Percentiles rank a stretch among this genome's conserved stretches.
Conservation (phyloP, 176 grass and related monocot species). For the Bonia amplexicaulis region DNA sequence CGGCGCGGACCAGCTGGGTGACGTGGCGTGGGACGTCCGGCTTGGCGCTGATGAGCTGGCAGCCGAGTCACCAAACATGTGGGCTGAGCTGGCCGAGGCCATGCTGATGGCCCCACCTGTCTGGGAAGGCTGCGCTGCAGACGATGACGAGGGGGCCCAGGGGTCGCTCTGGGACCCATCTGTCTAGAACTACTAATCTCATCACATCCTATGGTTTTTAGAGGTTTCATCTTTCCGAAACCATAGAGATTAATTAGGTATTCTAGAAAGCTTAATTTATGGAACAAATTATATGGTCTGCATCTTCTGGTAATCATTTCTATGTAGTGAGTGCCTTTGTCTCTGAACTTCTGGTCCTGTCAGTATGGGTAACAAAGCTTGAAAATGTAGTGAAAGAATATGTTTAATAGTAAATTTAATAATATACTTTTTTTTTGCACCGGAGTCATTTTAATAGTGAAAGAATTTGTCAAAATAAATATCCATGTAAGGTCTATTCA, state of each 20-base stretch:
- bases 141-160: conserved; percentile 73
- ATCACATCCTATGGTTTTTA: conserved; percentile 11
- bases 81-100: conserved; percentile 85
- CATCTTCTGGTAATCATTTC: neutral
- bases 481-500: too few relatives aligned
- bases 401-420: too few relatives aligned
- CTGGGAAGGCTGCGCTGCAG: conserved; percentile 32
- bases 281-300: neutral
- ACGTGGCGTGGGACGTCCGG: conserved; percentile 23
- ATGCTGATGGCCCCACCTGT: conserved; percentile 79
- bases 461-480: too few relatives aligned
- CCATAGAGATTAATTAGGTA: neutral
- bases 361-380: neutral
- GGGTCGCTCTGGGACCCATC: conserved; percentile 60
- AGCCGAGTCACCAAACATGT: conserved; percentile 63
- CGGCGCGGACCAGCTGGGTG: neutral
- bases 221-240: neutral
- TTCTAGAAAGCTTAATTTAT: neutral
- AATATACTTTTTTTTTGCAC: too few relatives aligned
- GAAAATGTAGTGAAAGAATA: neutral
- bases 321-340: neutral
- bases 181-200: conserved; percentile 33
- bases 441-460: too few relatives aligned
- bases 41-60: conserved; percentile 50
- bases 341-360: neutral